phyloP scores from a whole-genome alignment of 23 red algal species.

The Cyanidium caldarium region DNA sequence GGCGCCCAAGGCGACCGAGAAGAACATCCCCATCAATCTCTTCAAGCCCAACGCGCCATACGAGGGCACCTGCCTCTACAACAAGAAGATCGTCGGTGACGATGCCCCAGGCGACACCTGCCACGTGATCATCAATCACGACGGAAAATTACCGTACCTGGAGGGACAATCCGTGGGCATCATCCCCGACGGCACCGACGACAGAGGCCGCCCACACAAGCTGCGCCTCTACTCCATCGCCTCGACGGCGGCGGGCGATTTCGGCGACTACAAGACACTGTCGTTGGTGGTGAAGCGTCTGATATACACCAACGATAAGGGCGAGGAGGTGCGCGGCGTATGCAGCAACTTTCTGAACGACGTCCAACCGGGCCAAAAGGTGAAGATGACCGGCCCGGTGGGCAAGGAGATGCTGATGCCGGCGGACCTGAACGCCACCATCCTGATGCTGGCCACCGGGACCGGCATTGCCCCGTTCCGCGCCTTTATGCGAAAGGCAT shows the following conservation, averaged over 20 bases:
- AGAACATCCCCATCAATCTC: conserved; percentile 64
- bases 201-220: conserved; percentile 77
- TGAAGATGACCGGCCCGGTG: conserved; percentile 76
- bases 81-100: conserved; percentile 65
- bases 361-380: conserved; percentile 62
- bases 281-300: conserved; percentile 82
- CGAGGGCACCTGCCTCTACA: conserved; percentile 51
- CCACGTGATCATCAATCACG: conserved; percentile 80
- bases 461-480: conserved; percentile 96
- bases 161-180: conserved; percentile 97
- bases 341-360: conserved; percentile 94
- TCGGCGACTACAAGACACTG: conserved; percentile 82
- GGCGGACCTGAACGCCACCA: conserved; percentile 72
- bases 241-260: conserved; percentile 73
- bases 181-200: conserved; percentile 69
- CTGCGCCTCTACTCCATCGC: conserved; percentile 89
- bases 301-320: conserved; percentile 57
- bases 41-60: conserved; percentile 70
- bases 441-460: conserved; percentile 93
- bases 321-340: conserved; percentile 80
- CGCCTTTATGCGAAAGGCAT: conserved; percentile 72
- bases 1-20: conserved; percentile 12
- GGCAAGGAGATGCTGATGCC: conserved; percentile 94
- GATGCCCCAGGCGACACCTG: conserved; percentile 87
- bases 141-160: conserved; percentile 70